Evolutionary conservation across 345 rosid genomes (phyloP), one percentile per base, ranked within the genome.

Genomic region (Bruguiera sexangula): DNA sequence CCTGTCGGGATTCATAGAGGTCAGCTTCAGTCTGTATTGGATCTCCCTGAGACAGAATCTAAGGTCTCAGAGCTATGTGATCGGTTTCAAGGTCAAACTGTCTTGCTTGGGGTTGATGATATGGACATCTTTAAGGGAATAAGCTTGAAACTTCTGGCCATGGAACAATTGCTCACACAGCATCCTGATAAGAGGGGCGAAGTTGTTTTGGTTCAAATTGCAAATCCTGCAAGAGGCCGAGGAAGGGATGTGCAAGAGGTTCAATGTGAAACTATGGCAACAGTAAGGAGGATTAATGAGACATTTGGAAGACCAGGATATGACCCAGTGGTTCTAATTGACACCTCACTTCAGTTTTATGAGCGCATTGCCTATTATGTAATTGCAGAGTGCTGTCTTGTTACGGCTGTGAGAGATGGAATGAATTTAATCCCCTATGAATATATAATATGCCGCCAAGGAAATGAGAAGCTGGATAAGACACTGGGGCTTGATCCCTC

Each of bases 341-440:
- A 94, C 69, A 72, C 70, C 18, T 86, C 91, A 0, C 89, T 94
- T 68, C 94, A 91, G 63, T 89, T 87, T 78, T 91, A 88, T 65
- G 97, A 94, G 78, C 90, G 97, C 58, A 86, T 93, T 54, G 97
- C 97, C 73, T 93, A 84, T 73, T 93, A 93, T 74, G 96, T 86
- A 52, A 85, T 90, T 66, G 98, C 98, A 2, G 98, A 93, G 76
- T 89, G 97, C 65, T 93, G 98, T 72, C 91, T 93, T 32, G 98
- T 93, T 27, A 93, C 98, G 7, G 98, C 98, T 0, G 97, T 94
- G 8, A 82, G 98, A 73, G 98, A 94, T 60, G 98, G 97, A 70
- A 94, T 94, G 98, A 91, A 94, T 80, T 89, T 94, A 63, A 91
- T 94, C 64, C 98, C 98, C 1, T 93, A 93, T 61, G 97, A 93